Evolutionary conservation across 352 stramenopile genomes (phyloP).

Genomic region (Phytophthora chlamydospora): DNA sequence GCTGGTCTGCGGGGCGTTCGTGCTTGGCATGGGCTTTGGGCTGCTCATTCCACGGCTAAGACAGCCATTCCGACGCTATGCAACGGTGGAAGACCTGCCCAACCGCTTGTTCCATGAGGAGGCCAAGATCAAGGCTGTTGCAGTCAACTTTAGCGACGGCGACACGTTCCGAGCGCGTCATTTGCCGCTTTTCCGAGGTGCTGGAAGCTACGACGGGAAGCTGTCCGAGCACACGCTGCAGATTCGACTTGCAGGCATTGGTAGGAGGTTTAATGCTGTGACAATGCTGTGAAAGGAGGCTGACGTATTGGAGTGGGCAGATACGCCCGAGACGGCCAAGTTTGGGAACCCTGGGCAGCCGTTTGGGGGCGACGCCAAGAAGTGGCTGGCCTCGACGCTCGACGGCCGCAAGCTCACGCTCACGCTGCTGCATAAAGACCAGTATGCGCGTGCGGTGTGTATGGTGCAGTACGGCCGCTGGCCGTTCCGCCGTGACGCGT

Average conservation of each 20-base stretch:
- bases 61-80: constrained; percentile 72
- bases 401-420: constrained; percentile 64
- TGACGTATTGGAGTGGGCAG: constrained; percentile 25
- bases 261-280: constrained; percentile 20
- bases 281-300: background rate
- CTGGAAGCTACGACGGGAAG: constrained; percentile 57
- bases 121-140: constrained; percentile 50
- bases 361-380: constrained; percentile 82
- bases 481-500: constrained; percentile 83
- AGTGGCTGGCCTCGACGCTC: constrained; percentile 60
- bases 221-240: constrained; percentile 83
- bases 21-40: constrained; percentile 57
- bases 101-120: constrained; percentile 73
- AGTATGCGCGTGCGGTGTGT: constrained; percentile 84
- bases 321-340: constrained; percentile 88
- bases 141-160: constrained; percentile 75
- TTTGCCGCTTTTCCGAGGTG: constrained; percentile 53
- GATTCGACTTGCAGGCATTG: constrained; percentile 83
- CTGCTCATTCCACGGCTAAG: constrained; percentile 61
- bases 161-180: constrained; percentile 86
- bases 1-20: constrained; percentile 57
- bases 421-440: constrained; percentile 84
- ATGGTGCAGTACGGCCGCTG: constrained; percentile 81
- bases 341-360: constrained; percentile 80
- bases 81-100: constrained; percentile 83